Conservation (phyloP, 2,329 filamentous ascomycete species). For the Nemania bipapillata region DNA sequence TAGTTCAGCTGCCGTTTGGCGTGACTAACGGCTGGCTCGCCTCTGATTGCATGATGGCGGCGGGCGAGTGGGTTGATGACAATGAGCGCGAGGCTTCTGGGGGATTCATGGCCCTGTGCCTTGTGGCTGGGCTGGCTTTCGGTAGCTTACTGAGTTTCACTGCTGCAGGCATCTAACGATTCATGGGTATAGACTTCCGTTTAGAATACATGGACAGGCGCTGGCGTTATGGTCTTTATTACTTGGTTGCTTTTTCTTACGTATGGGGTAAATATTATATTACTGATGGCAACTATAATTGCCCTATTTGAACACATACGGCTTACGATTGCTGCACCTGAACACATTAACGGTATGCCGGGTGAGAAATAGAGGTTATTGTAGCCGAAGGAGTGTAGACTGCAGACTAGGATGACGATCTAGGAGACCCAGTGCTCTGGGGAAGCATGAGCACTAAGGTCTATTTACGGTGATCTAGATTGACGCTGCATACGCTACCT, state of each 20-base stretch:
- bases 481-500: background rate
- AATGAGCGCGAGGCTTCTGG: conserved; percentile 88
- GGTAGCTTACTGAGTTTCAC: conserved; percentile 93
- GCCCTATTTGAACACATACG: no score
- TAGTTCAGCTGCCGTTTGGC: conserved; percentile 87
- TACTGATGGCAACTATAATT: no score
- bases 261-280: background rate
- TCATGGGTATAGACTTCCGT: conserved; percentile 29
- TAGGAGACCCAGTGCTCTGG: background rate
- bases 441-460: background rate
- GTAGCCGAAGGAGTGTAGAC: no score
- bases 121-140: conserved; percentile 83
- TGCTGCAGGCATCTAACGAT: conserved; percentile 63
- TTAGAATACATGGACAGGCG: conserved; percentile 32
- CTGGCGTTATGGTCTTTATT: conserved; percentile 27
- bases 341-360: no score
- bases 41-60: conserved; percentile 90
- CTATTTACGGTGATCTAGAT: background rate
- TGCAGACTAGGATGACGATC: no score
- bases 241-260: background rate
- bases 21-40: conserved; percentile 87
- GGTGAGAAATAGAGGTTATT: no score
- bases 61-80: conserved; percentile 80
- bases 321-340: no score
- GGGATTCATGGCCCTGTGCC: conserved; percentile 90